Percentiles rank a stretch among this genome's conserved stretches.
These are phyloP conservation scores for Parastagonospora avenae DNA, from an alignment of 2,329 filamentous ascomycete species.

Conservation along the genomic window DNA sequence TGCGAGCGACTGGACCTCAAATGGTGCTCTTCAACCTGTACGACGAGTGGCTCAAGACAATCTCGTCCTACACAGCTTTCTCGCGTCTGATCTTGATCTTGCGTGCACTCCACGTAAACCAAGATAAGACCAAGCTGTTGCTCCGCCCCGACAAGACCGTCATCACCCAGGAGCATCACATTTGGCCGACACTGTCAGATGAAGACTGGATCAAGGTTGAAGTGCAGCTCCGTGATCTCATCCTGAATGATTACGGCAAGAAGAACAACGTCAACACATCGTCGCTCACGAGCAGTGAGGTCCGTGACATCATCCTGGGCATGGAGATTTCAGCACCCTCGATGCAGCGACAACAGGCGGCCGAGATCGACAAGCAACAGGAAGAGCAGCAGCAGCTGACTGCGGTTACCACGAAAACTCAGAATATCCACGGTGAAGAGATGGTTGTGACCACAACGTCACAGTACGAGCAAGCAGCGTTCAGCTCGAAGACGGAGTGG, in stretches of 20 bases:
- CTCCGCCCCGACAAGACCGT: constrained; percentile 96
- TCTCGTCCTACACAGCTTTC: constrained; percentile 98
- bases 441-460: constrained; percentile 98
- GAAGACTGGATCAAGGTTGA: constrained; percentile 99
- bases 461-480: constrained; percentile 96
- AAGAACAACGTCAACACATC: constrained; percentile 99
- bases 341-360: constrained; percentile 96
- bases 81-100: constrained; percentile 92
- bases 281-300: constrained; percentile 93
- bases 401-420: constrained; percentile 96
- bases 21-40: constrained; percentile 99
- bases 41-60: constrained; percentile 98
- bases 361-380: constrained; percentile 98
- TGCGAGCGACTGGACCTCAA: constrained; percentile 96
- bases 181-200: constrained; percentile 92
- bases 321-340: constrained; percentile 99
- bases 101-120: constrained; percentile 94
- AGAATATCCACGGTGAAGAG: constrained; percentile 95
- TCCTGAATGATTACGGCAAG: constrained; percentile 98
- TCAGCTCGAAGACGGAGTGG: constrained; percentile 99
- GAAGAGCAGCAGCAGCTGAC: constrained; percentile 96
- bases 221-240: constrained; percentile 90
- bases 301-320: constrained; percentile 96
- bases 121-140: constrained; percentile 96
- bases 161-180: constrained; percentile 98